A percentile compares a stretch with the other conserved stretches of the same genome.
Conservation (phyloP, 192 early-diverging fungal genomes). For the Coemansia sp. region DNA sequence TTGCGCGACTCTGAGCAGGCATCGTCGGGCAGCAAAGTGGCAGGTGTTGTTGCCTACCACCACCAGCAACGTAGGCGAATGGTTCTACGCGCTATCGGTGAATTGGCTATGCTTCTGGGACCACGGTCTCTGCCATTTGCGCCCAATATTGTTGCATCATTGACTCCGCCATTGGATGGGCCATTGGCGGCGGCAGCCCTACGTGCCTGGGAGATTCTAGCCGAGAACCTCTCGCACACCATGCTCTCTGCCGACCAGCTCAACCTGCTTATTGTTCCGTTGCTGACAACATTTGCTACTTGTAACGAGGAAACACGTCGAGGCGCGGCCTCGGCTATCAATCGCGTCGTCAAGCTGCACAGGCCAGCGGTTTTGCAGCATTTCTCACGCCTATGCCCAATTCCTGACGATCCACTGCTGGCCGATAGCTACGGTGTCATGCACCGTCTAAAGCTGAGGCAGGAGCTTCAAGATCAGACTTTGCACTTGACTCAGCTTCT, state of each 20-base stretch:
- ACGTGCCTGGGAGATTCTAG: conserved; percentile 38
- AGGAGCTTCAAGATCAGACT: conserved; percentile 24
- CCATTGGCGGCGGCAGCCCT: conserved; percentile 27
- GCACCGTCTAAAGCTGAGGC: conserved; percentile 9
- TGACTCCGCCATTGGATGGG: conserved; percentile 38
- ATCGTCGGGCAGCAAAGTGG: background rate
- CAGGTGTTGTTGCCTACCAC: background rate
- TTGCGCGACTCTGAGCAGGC: conserved; percentile 29
- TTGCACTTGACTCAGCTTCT: conserved; percentile 30
- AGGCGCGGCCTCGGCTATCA: conserved; percentile 27
- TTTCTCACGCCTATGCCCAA: conserved; percentile 34
- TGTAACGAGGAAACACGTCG: background rate
- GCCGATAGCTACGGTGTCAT: conserved; percentile 20
- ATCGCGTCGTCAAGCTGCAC: conserved; percentile 30
- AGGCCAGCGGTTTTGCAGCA: conserved; percentile 18
- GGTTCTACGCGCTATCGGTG: conserved; percentile 46
- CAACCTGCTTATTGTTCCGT: conserved; percentile 50
- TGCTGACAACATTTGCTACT: conserved; percentile 37
- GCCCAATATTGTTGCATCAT: conserved; percentile 48
- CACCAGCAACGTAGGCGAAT: conserved; percentile 21
- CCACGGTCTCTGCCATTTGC: conserved; percentile 26
- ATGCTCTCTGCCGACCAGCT: conserved; percentile 40
- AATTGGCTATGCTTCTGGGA: conserved; percentile 39
- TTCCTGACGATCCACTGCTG: conserved; percentile 53
- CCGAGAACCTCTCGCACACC: conserved; percentile 27